phyloP scores from a whole-genome alignment of 2,329 filamentous ascomycete genomes.

The Colletotrichum lini region DNA sequence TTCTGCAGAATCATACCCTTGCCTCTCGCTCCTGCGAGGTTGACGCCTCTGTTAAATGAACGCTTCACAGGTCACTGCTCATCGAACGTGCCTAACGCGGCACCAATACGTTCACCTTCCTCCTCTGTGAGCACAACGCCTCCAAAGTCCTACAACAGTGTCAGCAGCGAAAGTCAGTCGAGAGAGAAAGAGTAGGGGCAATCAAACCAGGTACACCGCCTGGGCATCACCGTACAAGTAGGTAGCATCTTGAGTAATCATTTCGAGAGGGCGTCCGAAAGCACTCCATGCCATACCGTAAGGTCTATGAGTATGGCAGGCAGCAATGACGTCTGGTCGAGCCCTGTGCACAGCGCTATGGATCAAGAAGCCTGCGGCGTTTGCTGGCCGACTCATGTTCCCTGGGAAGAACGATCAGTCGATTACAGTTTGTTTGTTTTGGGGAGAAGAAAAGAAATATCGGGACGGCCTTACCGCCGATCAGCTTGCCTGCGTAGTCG shows the following conservation, averaged over 20 bases:
- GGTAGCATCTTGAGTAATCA: constrained; percentile 78
- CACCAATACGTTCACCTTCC: constrained; percentile 62
- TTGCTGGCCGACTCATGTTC: constrained; percentile 70
- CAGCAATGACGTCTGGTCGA: constrained; percentile 74
- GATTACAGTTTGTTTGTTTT: no score
- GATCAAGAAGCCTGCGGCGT: constrained; percentile 79
- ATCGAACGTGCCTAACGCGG: no score
- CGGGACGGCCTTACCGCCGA: constrained; percentile 55
- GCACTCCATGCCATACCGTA: constrained; percentile 77
- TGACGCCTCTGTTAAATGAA: no score
- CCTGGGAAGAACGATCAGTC: constrained; percentile 51
- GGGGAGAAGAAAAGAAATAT: no score
- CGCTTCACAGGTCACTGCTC: no score
- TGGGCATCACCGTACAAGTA: constrained; percentile 57
- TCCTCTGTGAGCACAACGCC: constrained; percentile 71
- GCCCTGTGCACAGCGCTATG: constrained; percentile 78
- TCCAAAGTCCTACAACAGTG: constrained; percentile 62
- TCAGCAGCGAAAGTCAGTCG: no score
- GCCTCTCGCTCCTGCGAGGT: constrained; percentile 58
- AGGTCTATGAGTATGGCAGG: constrained; percentile 78
- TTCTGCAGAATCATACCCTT: constrained; percentile 78
- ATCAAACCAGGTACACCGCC: no score
- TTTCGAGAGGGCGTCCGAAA: constrained; percentile 76
- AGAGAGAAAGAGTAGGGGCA: no score
- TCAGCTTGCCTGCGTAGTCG: constrained; percentile 70